Evolutionary conservation across 192 early-diverging fungal genomes (phyloP).

Genomic region (Kappamyces sp.): DNA sequence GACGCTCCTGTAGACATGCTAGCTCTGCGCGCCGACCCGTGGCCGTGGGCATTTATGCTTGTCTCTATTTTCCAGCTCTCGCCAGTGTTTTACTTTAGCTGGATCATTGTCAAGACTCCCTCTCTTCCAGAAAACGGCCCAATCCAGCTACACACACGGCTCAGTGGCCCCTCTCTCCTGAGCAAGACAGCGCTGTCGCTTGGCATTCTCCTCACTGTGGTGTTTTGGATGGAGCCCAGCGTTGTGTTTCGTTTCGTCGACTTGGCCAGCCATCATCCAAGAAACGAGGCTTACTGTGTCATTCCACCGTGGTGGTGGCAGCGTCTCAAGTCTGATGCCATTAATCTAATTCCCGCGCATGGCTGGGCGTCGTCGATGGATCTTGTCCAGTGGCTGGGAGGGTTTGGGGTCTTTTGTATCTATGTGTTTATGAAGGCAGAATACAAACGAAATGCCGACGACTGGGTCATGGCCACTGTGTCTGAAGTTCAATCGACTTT

Average conservation of each 20-base stretch:
- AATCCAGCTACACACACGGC: background rate
- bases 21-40: too few relatives aligned
- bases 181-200: conserved; percentile 17
- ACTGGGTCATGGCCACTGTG: conserved; percentile 41
- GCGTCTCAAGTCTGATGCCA: background rate
- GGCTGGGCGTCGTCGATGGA: conserved; percentile 38
- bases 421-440: conserved; percentile 27
- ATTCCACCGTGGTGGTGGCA: conserved; percentile 40
- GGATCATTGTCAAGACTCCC: too few relatives aligned
- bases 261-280: background rate
- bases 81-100: too few relatives aligned
- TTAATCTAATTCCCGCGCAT: conserved; percentile 7
- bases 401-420: conserved; percentile 2
- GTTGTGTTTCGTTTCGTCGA: conserved; percentile 20
- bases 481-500: conserved; percentile 34
- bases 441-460: conserved; percentile 34
- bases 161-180: conserved; percentile 13
- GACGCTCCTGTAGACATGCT: too few relatives aligned
- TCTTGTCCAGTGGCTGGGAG: conserved; percentile 27
- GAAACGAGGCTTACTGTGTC: conserved; percentile 15
- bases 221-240: conserved; percentile 22
- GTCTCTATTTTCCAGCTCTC: too few relatives aligned
- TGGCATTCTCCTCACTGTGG: conserved; percentile 3
- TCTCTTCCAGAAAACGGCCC: too few relatives aligned
- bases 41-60: too few relatives aligned